Evolutionary conservation across 768 basidiomycete genomes (phyloP).

Genomic region (Candolleomyces eurysporus): DNA sequence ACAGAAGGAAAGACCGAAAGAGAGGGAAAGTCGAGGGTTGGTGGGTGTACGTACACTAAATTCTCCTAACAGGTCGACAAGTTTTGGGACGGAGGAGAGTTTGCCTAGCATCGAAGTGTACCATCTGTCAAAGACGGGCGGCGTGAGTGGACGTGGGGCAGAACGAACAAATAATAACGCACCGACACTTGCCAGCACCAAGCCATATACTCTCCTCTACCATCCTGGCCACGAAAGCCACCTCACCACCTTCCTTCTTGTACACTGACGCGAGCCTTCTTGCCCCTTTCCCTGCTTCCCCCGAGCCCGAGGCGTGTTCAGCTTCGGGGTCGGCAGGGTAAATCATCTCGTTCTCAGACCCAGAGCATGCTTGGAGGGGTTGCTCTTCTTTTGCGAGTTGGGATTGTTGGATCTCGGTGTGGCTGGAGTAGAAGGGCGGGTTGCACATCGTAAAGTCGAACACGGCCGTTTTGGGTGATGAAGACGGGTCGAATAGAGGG

Average conservation of each 20-base stretch:
- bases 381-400: slow-evolving; percentile 57
- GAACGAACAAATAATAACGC: too few relatives aligned
- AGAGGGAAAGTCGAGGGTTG: too few relatives aligned
- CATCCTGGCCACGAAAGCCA: slow-evolving; percentile 73
- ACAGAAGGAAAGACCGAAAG: too few relatives aligned
- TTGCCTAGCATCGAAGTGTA: slow-evolving; percentile 94
- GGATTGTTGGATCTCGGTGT: slow-evolving; percentile 60
- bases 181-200: slow-evolving; percentile 14
- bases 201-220: slow-evolving; percentile 65
- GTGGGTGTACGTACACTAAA: slow-evolving; percentile 30
- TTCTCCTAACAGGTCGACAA: slow-evolving; percentile 55
- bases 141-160: too few relatives aligned
- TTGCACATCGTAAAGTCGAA: slow-evolving; percentile 93
- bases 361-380: slow-evolving; percentile 77
- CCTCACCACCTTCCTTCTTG: slow-evolving; percentile 66
- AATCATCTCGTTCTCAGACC: slow-evolving; percentile 85
- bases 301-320: not conserved
- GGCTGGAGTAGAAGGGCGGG: slow-evolving; percentile 88
- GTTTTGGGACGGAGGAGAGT: slow-evolving; percentile 61
- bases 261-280: not conserved
- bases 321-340: slow-evolving; percentile 35
- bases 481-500: not conserved
- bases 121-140: slow-evolving; percentile 65
- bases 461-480: slow-evolving; percentile 21
- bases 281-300: too few relatives aligned